These are phyloP conservation scores for Pseudogymnoascus sp. DNA, from an alignment of 2,329 filamentous ascomycete species.

Conservation along the genomic window DNA sequence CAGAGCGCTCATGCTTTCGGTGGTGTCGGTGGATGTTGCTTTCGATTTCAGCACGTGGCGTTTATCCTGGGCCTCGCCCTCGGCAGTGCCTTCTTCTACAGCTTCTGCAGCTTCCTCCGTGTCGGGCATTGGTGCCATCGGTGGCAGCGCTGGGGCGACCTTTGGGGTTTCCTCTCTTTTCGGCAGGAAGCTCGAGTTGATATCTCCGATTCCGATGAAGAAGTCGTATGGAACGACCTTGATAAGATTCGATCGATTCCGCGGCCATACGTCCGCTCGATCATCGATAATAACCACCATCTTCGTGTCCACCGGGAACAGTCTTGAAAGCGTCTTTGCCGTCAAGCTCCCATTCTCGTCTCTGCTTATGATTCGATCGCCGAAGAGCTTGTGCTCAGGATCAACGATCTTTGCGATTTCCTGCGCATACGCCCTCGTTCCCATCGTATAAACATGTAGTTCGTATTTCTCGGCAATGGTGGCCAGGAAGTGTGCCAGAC, in stretches of 20 bases:
- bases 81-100: background rate
- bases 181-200: conserved; percentile 94
- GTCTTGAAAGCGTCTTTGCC: conserved; percentile 76
- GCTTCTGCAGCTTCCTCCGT: background rate
- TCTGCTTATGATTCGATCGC: conserved; percentile 87
- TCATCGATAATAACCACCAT: conserved; percentile 99
- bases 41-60: background rate
- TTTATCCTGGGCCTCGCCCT: background rate
- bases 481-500: conserved; percentile 70
- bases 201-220: conserved; percentile 96
- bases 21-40: conserved; percentile 8
- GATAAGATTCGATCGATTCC: conserved; percentile 85
- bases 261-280: conserved; percentile 86
- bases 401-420: conserved; percentile 91
- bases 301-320: conserved; percentile 94
- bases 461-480: conserved; percentile 76
- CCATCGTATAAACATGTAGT: conserved; percentile 98
- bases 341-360: conserved; percentile 94
- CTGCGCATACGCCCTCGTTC: conserved; percentile 88
- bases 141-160: conserved; percentile 17
- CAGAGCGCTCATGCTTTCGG: conserved; percentile 38
- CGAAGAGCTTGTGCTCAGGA: conserved; percentile 80
- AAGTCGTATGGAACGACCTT: conserved; percentile 96
- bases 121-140: conserved; percentile 13
- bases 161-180: conserved; percentile 52